Base-by-base conservation (phyloP, 164 flowering plant genomes). In the Tinospora cordifolia region DNA sequence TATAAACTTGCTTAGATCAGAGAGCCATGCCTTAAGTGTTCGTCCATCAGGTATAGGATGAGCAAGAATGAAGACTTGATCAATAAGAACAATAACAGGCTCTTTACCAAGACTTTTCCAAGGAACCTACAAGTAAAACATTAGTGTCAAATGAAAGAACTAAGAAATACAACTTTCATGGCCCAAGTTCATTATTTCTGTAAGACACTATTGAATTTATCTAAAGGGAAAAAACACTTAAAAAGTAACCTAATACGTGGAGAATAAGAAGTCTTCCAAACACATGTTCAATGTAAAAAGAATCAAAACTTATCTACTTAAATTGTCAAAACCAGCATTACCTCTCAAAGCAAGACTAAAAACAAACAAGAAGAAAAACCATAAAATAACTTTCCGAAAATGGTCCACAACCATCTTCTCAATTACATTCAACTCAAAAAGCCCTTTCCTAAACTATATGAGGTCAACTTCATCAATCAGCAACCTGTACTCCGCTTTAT, bases 71-170 rank as follows among this genome's bases (percentile, higher is more conserved):
- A 95, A 95, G 39, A 95, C 96, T 62, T 93, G 94, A 72, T 95
- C 99, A 74, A 95, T 88, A 34, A 87, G 88, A 77, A 95, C 98
- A 79, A 95, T 86, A 30, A 95, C 99, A 62, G 99, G 99, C 69
- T 95, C 99, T 80, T 95, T 95, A 62, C 99, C 99, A 41, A 95
- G 89, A 82, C 98, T 84, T 80, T 95, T 92, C 99, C 99, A 95
- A 13, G 99, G 99, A 75, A 95, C 99, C 99, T 95, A 72, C 69
- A 65, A 19, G 70, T 72, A 26, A 76, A 21, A 62, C 15, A 21
- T 60, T 22, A 22, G 15, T 73, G 57, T 63, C 63, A 64, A 41
- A 66, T 8, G 38, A 26, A 30, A 30, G 36, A 30, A 30, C 36
- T 1, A 30, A 30, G 36, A 30, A 30, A 30, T 30, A 30, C 36